Percentiles rank a stretch among this genome's conserved stretches.
These are phyloP conservation scores for Scutellaria minor DNA, from an alignment of 257 asterid species.

Conservation along the genomic window DNA sequence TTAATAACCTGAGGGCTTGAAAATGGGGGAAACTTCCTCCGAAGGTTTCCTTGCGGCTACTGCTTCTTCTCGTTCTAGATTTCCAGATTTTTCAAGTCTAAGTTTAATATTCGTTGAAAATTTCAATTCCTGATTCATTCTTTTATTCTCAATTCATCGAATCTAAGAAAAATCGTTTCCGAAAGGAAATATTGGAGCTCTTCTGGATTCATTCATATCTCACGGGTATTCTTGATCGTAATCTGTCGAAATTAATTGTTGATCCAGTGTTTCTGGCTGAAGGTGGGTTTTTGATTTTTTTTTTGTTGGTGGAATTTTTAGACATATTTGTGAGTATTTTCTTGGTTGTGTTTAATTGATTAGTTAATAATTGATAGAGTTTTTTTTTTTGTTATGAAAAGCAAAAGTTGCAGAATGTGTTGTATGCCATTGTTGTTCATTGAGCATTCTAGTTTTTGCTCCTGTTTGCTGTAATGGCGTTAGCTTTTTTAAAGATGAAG, in stretches of 20 bases:
- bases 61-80: constrained; percentile 23
- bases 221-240: constrained; percentile 34
- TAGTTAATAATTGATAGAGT: constrained; percentile 14
- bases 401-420: constrained; percentile 14
- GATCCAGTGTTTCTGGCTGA: constrained; percentile 26
- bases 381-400: neutral
- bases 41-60: constrained; percentile 33
- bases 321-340: neutral
- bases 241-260: constrained; percentile 26
- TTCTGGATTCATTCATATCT: constrained; percentile 21
- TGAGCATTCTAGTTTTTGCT: constrained; percentile 20
- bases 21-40: constrained; percentile 26
- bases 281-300: constrained; percentile 11
- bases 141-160: neutral
- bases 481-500: neutral
- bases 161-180: constrained; percentile 9
- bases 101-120: constrained; percentile 16
- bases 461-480: neutral
- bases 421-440: constrained; percentile 3
- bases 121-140: constrained; percentile 12
- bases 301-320: neutral
- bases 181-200: constrained; percentile 15
- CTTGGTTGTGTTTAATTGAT: neutral
- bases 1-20: constrained; percentile 25
- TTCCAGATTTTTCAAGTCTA: constrained; percentile 30